Conservation (phyloP, 1,284 basidiomycete genomes). For the Fistulinella cinereoalba region DNA sequence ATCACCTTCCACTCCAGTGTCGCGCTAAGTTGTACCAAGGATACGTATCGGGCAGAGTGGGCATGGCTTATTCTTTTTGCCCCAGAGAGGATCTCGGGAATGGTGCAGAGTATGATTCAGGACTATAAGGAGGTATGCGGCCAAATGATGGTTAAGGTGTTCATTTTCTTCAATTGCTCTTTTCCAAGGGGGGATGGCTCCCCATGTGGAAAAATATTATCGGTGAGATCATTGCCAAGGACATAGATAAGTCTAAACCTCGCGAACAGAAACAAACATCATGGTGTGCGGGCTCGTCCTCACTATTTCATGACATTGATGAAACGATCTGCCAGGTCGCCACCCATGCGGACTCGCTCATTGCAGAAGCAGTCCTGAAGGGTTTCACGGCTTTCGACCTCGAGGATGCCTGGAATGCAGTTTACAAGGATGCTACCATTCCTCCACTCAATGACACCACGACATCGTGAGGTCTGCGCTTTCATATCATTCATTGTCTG, state of each 20-base stretch:
- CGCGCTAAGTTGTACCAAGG: slow-evolving; percentile 41
- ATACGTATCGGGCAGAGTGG: slow-evolving; percentile 78
- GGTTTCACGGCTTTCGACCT: slow-evolving; percentile 62
- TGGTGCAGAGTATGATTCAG: slow-evolving; percentile 79
- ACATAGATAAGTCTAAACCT: no score
- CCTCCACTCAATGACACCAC: slow-evolving; percentile 63
- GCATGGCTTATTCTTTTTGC: slow-evolving; percentile 76
- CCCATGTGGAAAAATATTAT: slow-evolving; percentile 92
- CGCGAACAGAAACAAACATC: slow-evolving; percentile 59
- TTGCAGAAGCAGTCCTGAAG: slow-evolving; percentile 75
- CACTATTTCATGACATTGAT: background rate
- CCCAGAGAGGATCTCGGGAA: slow-evolving; percentile 70
- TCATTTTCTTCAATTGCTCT: slow-evolving; percentile 1
- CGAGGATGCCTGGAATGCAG: slow-evolving; percentile 69
- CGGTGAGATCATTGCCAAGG: no score
- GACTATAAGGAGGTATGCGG: slow-evolving; percentile 62
- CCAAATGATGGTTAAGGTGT: background rate
- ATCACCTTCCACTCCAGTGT: background rate
- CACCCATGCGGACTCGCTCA: slow-evolving; percentile 78
- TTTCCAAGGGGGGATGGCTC: slow-evolving; percentile 70
- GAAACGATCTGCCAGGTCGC: slow-evolving; percentile 50
- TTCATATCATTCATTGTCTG: slow-evolving; percentile 2
- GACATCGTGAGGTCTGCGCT: slow-evolving; percentile 43
- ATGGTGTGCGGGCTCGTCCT: slow-evolving; percentile 44
- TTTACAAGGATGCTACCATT: slow-evolving; percentile 71